Percentiles rank a stretch among this genome's conserved stretches.
phyloP scores from a whole-genome alignment of 192 early-diverging fungal genomes.

The Allomyces macrogynus region DNA sequence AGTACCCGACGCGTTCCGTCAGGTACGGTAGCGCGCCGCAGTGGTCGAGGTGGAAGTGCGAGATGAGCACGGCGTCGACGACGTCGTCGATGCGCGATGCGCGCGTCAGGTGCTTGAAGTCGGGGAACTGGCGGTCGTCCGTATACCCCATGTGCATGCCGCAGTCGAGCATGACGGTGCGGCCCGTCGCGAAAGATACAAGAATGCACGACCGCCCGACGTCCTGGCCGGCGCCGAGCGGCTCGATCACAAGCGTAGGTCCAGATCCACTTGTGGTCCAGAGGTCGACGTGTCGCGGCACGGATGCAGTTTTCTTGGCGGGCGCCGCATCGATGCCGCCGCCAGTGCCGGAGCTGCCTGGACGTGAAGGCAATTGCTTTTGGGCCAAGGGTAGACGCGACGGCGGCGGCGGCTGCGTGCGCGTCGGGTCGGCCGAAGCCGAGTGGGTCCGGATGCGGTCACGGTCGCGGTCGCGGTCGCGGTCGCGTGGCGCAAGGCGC shows the following conservation, averaged over 20 bases:
- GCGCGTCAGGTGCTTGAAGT: conserved; percentile 80
- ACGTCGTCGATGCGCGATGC: conserved; percentile 56
- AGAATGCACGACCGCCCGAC: conserved; percentile 69
- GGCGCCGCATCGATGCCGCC: no score
- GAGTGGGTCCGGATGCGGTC: no score
- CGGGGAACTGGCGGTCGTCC: conserved; percentile 81
- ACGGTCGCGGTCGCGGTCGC: no score
- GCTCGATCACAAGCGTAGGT: conserved; percentile 12
- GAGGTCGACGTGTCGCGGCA: no score
- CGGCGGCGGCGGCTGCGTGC: no score
- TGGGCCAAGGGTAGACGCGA: no score
- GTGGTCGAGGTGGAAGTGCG: conserved; percentile 97
- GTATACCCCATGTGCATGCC: conserved; percentile 93
- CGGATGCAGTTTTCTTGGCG: no score
- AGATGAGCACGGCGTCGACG: conserved; percentile 87
- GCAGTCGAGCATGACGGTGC: conserved; percentile 79
- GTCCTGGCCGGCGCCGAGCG: conserved; percentile 64
- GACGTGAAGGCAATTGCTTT: no score
- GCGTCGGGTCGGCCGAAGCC: no score
- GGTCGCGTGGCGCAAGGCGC: no score
- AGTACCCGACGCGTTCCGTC: conserved; percentile 84
- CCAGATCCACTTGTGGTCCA: no score
- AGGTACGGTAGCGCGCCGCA: conserved; percentile 92
- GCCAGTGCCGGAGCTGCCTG: no score
- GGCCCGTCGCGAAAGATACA: conserved; percentile 43